A percentile compares a stretch with the other conserved stretches of the same genome.
These are phyloP conservation scores for Isoetes engelmannii DNA, from an alignment of 83 land plant species.

Conservation along the genomic window DNA sequence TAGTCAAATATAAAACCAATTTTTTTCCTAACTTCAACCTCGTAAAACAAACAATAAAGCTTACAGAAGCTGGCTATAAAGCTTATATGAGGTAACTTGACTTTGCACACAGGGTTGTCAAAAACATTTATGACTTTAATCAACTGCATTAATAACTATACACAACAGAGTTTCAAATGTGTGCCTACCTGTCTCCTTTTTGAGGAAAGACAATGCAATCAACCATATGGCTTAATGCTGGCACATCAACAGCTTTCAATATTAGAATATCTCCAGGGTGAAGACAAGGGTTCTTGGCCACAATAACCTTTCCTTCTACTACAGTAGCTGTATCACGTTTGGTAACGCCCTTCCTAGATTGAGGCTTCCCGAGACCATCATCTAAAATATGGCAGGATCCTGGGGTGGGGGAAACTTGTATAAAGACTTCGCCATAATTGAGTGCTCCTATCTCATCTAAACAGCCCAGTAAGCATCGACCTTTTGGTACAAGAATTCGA, in stretches of 20 bases:
- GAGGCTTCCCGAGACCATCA: constrained; percentile 15
- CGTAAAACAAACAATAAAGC: no score
- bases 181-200: constrained; percentile 62
- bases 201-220: constrained; percentile 95
- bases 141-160: no score
- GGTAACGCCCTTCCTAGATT: neutral
- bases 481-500: constrained; percentile 65
- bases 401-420: constrained; percentile 52
- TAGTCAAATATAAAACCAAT: no score
- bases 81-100: no score
- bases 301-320: constrained; percentile 63
- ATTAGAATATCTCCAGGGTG: constrained; percentile 90
- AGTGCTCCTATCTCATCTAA: constrained; percentile 71
- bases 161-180: neutral
- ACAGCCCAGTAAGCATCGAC: constrained; percentile 88
- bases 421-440: constrained; percentile 84
- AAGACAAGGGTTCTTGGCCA: constrained; percentile 89
- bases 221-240: constrained; percentile 66
- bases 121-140: no score
- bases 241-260: constrained; percentile 57
- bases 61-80: no score
- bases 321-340: constrained; percentile 19
- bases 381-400: constrained; percentile 18
- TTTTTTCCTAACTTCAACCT: no score
- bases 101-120: no score